Conservation (phyloP, 257 asterid species). For the Plantago elongata region DNA sequence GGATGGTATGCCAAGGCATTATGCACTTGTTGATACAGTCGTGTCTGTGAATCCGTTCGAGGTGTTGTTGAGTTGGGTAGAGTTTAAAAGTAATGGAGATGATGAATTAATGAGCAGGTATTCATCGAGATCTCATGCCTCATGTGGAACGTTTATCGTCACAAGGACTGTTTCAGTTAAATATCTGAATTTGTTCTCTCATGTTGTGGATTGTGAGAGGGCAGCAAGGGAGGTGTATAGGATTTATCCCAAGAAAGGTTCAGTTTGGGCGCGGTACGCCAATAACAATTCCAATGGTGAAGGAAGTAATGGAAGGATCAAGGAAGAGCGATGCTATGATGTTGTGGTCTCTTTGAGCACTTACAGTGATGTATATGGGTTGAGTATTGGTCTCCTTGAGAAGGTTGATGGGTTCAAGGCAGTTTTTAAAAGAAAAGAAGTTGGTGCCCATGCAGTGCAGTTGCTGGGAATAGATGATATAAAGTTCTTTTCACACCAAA, state of each 20-base stretch:
- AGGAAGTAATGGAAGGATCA: conserved; percentile 19
- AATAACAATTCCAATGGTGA: conserved; percentile 21
- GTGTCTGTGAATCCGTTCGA: conserved; percentile 61
- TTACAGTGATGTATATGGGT: conserved; percentile 59
- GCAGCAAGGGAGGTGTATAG: conserved; percentile 61
- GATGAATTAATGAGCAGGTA: conserved; percentile 36
- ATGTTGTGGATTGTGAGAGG: conserved; percentile 60
- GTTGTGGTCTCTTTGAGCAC: conserved; percentile 53
- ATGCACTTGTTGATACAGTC: conserved; percentile 65
- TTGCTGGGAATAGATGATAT: conserved; percentile 45
- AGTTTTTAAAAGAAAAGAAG: conserved; percentile 57
- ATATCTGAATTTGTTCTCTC: conserved; percentile 65
- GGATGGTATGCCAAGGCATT: conserved; percentile 82
- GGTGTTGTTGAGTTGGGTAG: conserved; percentile 61
- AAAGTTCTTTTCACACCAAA: conserved; percentile 60
- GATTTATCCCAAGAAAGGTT: conserved; percentile 76
- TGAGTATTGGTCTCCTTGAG: conserved; percentile 71
- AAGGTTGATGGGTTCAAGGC: conserved; percentile 66
- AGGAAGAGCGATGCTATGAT: conserved; percentile 34
- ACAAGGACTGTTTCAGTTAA: conserved; percentile 41
- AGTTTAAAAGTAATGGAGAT: conserved; percentile 37
- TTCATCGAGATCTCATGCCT: conserved; percentile 35
- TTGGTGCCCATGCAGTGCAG: conserved; percentile 57
- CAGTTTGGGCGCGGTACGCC: conserved; percentile 72
- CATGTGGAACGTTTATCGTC: conserved; percentile 76